Conservation (phyloP, 139 green algal species). For the Ulvella scutata region DNA sequence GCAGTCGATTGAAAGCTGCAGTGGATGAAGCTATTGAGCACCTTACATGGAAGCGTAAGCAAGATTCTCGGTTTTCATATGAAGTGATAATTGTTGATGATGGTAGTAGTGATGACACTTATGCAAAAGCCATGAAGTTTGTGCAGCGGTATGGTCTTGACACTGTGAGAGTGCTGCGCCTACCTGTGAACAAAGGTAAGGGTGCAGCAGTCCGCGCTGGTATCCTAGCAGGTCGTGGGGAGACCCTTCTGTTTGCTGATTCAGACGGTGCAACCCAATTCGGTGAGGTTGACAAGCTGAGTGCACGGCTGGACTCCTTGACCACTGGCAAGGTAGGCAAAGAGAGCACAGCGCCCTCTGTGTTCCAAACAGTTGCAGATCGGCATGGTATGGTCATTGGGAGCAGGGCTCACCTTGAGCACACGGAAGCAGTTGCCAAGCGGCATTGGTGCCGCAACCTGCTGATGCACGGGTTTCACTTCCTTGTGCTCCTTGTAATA, state of each 20-base stretch:
- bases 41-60: constrained; percentile 8
- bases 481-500: constrained; percentile 63
- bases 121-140: constrained; percentile 20
- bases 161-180: constrained; percentile 58
- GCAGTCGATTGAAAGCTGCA: constrained; percentile 55
- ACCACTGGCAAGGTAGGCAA: neutral
- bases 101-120: constrained; percentile 73
- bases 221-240: constrained; percentile 47
- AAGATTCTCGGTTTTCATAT: constrained; percentile 68
- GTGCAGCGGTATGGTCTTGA: constrained; percentile 51
- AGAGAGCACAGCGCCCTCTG: neutral
- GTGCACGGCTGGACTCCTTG: constrained; percentile 29
- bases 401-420: constrained; percentile 46
- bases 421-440: constrained; percentile 29
- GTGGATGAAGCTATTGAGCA: constrained; percentile 60
- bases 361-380: neutral
- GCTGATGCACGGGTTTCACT: constrained; percentile 80
- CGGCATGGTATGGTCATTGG: constrained; percentile 13
- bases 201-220: constrained; percentile 49
- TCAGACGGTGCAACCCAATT: constrained; percentile 76
- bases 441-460: constrained; percentile 58
- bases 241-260: constrained; percentile 77
- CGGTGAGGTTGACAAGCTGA: constrained; percentile 66
- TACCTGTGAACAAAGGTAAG: constrained; percentile 74
- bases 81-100: constrained; percentile 96